Evolutionary conservation across 2,329 filamentous ascomycete genomes (phyloP).

Genomic region (Fusarium sp.): DNA sequence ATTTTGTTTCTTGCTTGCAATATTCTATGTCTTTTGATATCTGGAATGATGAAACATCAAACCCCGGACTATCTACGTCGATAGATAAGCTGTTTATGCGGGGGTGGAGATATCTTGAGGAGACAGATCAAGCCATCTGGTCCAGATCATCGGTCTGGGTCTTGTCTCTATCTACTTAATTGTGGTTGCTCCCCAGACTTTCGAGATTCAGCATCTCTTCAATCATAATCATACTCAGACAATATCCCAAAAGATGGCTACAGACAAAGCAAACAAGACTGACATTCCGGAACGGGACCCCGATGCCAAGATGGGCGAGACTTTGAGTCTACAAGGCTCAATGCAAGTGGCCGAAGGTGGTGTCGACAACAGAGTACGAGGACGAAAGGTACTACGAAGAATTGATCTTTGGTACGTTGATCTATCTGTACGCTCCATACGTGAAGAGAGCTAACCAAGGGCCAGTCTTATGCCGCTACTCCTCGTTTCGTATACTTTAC

Average conservation of each 20-base stretch:
- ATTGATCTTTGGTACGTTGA: constrained; percentile 34
- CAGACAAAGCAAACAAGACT: constrained; percentile 23
- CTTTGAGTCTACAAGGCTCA: constrained; percentile 32
- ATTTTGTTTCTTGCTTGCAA: not conserved
- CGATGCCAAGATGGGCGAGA: constrained; percentile 26
- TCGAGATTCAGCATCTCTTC: not conserved
- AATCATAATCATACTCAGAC: not conserved
- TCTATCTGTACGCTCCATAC: rapidly evolving
- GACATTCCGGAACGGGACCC: constrained; percentile 1
- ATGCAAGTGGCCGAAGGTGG: constrained; percentile 25
- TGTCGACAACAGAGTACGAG: not conserved
- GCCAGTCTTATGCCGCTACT: constrained; percentile 36
- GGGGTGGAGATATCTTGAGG: constrained; percentile 26
- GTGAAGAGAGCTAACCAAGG: not conserved
- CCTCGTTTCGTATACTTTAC: constrained; percentile 41
- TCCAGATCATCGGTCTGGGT: not conserved
- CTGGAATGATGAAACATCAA: not conserved
- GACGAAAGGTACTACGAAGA: constrained; percentile 13
- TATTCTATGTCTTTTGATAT: not conserved
- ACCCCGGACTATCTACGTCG: constrained; percentile 12
- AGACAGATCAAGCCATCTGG: constrained; percentile 1
- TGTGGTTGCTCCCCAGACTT: not conserved
- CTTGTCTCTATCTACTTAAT: constrained; percentile 16
- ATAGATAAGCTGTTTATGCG: constrained; percentile 8
- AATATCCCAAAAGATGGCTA: not conserved